Base-by-base conservation (phyloP, 192 early-diverging fungal species). In the Umbelopsis ramanniana region DNA sequence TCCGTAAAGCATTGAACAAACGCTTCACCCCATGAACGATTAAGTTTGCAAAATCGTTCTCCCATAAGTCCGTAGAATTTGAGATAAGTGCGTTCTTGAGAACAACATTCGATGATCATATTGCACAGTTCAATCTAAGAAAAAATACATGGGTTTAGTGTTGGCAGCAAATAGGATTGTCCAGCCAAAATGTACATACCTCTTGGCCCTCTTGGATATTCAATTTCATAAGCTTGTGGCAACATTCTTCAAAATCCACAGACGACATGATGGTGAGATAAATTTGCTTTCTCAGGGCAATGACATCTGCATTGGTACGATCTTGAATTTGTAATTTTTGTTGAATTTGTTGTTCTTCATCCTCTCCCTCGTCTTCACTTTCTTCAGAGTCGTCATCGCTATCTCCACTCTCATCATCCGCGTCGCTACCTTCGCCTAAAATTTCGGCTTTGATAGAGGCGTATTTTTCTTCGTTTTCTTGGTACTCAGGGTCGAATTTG, bases 41-140 rank as follows among this genome's bases (percentile, higher is more conserved):
- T 91, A 63, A 97, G 76, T 76, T 95, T 91, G 81, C 92, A 94
- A 52, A 97, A 93, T 21, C 97, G 92, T 76, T 98, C 97, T 26
- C 94, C 96, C 40, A 97, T 90, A 7, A 98, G 81, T 6, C 97
- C 97, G 74, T 93, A 98, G 70, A 96, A 96, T 68, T 87, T 94
- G 71, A 95, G 90, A 79, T 96, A 98, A 7, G 96, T 98, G 14
- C 94, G 86, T 76, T 98, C 96, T 77, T 98, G 95, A 6, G 92
- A 89, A 77, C 96, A 98, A 86, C 95, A 96, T 76, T 98, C 97
- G 60, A 98, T 93, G 53, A 98, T 88, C 97, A 98, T 98, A 74
- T 96, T 95, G 77, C 89, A 90, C 38, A 98, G 81, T 80, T 98
- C 97, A 45, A 93, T 86, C 86, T 88, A 79, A 19, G 11, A 12